Percentiles rank a stretch among this genome's conserved stretches.
These are phyloP conservation scores for Podila verticillata DNA, from an alignment of 192 early-diverging fungal species.

Conservation along the genomic window DNA sequence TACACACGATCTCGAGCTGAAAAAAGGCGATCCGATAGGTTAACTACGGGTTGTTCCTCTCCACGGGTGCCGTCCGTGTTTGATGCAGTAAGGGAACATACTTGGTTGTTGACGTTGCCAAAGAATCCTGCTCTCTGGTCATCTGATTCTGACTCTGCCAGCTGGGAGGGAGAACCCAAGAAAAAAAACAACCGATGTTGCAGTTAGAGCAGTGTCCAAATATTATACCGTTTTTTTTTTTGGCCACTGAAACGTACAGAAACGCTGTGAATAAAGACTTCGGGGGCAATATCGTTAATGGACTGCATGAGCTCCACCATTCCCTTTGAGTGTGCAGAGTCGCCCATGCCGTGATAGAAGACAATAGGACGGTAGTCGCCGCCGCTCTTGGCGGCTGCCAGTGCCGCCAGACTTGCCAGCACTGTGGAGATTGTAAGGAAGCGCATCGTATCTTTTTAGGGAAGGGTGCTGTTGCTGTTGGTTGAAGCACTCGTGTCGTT, in stretches of 20 bases:
- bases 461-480: too few relatives aligned
- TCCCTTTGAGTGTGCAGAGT: slow-evolving; percentile 78
- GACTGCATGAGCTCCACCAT: slow-evolving; percentile 61
- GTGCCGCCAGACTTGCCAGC: background rate
- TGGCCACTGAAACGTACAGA: slow-evolving; percentile 54
- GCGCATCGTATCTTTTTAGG: background rate
- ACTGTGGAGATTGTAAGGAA: background rate
- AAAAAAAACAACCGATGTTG: background rate
- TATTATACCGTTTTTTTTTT: too few relatives aligned
- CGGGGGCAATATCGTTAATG: slow-evolving; percentile 63
- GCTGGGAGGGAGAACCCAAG: background rate
- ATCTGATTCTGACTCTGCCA: slow-evolving; percentile 61
- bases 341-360: slow-evolving; percentile 93
- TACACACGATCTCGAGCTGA: slow-evolving; percentile 72
- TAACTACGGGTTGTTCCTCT: background rate
- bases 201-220: too few relatives aligned
- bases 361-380: slow-evolving; percentile 64
- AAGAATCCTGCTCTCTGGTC: slow-evolving; percentile 89
- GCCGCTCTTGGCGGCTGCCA: background rate
- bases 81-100: slow-evolving; percentile 14
- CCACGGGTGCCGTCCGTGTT: background rate
- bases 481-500: too few relatives aligned
- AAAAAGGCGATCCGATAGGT: background rate
- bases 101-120: slow-evolving; percentile 84
- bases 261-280: slow-evolving; percentile 81